Percentiles rank a stretch among this genome's conserved stretches.
phyloP scores from a whole-genome alignment of 441 rosid genomes.

The Kokia cookei region DNA sequence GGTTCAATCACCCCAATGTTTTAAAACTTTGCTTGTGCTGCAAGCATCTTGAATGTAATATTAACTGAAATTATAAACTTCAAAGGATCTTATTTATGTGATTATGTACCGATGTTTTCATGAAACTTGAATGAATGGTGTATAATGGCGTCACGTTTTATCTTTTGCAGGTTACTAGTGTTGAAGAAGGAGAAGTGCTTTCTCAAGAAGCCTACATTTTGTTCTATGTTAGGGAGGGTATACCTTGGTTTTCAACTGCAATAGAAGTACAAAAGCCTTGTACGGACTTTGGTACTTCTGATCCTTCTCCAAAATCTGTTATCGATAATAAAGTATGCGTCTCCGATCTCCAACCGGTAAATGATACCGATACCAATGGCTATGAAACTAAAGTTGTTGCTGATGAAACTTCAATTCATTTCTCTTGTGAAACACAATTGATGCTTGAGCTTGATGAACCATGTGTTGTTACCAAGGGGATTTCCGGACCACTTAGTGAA shows the following conservation, averaged over 20 bases:
- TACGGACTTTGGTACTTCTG: conserved; percentile 14
- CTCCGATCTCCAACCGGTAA: conserved; percentile 18
- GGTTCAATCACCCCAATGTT: background rate
- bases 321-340: conserved; percentile 33
- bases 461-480: conserved; percentile 3
- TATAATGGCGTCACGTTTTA: background rate
- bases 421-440: conserved; percentile 10
- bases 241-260: conserved; percentile 65
- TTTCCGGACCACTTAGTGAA: background rate
- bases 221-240: conserved; percentile 63
- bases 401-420: conserved; percentile 13
- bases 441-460: conserved; percentile 13
- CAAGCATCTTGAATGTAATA: background rate
- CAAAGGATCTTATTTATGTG: background rate
- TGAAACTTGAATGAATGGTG: background rate
- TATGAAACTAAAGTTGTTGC: conserved; percentile 23
- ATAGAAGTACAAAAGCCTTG: conserved; percentile 30
- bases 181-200: conserved; percentile 49
- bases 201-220: conserved; percentile 69
- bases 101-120: background rate
- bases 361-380: conserved; percentile 7
- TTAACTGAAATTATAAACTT: too few relatives aligned
- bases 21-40: background rate
- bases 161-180: conserved; percentile 41
- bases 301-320: conserved; percentile 72